phyloP scores from a whole-genome alignment of 2,329 filamentous ascomycete genomes.

The Tolypocladium pustulatum region DNA sequence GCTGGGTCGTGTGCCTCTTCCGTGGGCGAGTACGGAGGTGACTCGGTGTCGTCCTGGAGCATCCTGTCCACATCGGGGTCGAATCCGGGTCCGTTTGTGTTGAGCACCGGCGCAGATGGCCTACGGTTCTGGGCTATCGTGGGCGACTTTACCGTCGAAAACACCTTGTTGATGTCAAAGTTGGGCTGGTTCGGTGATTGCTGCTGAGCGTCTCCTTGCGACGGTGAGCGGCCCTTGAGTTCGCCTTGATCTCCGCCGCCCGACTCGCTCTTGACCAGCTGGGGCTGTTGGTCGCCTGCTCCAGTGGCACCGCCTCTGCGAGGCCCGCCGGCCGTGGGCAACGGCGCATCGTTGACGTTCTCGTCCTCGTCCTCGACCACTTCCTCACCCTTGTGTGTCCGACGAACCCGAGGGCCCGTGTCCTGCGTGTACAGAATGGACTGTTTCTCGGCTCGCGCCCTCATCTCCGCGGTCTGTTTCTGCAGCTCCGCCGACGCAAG shows the following conservation, averaged over 20 bases:
- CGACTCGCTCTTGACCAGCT: constrained; percentile 24
- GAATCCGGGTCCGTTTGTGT: constrained; percentile 49
- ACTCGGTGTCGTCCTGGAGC: constrained; percentile 70
- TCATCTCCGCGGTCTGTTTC: constrained; percentile 63
- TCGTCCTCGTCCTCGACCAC: constrained; percentile 66
- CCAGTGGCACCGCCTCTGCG: constrained; percentile 3
- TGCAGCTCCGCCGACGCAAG: constrained; percentile 89
- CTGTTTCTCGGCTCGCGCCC: constrained; percentile 69
- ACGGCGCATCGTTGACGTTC: constrained; percentile 23
- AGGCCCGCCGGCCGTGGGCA: constrained; percentile 13
- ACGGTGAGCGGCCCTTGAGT: constrained; percentile 21
- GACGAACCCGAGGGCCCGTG: constrained; percentile 62
- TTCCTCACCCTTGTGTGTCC: constrained; percentile 94
- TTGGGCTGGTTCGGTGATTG: constrained; percentile 44
- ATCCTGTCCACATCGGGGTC: constrained; percentile 88
- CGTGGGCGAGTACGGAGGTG: constrained; percentile 72
- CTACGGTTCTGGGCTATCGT: constrained; percentile 35
- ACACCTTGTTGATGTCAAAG: constrained; percentile 82
- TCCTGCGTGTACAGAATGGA: constrained; percentile 73
- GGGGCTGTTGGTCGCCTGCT: constrained; percentile 6
- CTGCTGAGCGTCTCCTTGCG: constrained; percentile 33
- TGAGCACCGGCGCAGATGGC: constrained; percentile 34
- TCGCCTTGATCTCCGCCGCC: constrained; percentile 16
- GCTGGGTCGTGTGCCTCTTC: constrained; percentile 59
- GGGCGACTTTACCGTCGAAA: constrained; percentile 73